A percentile compares a stretch with the other conserved stretches of the same genome.
phyloP scores from a whole-genome alignment of 2,329 filamentous ascomycete genomes.

The Hypoxylon sp. region DNA sequence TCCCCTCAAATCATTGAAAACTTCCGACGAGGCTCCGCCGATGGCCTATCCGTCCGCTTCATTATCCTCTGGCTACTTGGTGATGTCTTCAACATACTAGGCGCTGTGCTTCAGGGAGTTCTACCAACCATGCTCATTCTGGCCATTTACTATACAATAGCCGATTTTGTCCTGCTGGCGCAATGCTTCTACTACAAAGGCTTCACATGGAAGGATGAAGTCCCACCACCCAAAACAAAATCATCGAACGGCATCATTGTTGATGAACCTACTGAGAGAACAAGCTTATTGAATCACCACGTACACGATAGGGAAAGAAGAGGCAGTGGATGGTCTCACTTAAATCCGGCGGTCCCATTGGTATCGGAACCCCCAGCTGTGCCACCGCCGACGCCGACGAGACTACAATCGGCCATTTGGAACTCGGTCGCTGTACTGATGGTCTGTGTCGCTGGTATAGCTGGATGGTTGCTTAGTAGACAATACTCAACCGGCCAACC shows the following conservation, averaged over 20 bases:
- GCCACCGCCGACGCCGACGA: slow-evolving; percentile 62
- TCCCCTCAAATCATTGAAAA: slow-evolving; percentile 97
- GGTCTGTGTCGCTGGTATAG: slow-evolving; percentile 84
- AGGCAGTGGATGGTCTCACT: slow-evolving; percentile 69
- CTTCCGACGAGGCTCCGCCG: slow-evolving; percentile 85
- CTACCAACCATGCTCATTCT: slow-evolving; percentile 94
- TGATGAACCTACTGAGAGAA: slow-evolving; percentile 65
- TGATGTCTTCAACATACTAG: slow-evolving; percentile 96
- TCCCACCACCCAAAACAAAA: slow-evolving; percentile 59
- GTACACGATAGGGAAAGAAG: slow-evolving; percentile 61
- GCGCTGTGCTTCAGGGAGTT: slow-evolving; percentile 91
- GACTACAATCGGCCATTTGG: slow-evolving; percentile 73
- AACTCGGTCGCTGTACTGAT: slow-evolving; percentile 82
- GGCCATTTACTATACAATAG: slow-evolving; percentile 93
- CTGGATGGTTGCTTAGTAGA: slow-evolving; percentile 85
- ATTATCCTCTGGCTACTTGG: slow-evolving; percentile 92
- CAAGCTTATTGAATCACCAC: slow-evolving; percentile 63
- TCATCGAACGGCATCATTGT: slow-evolving; percentile 52
- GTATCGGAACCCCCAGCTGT: slow-evolving; percentile 63
- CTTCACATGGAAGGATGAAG: slow-evolving; percentile 74
- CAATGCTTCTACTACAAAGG: slow-evolving; percentile 98
- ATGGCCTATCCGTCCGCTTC: slow-evolving; percentile 91
- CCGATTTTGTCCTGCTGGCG: slow-evolving; percentile 86
- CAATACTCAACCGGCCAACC: slow-evolving; percentile 57
- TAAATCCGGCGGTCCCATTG: slow-evolving; percentile 87